phyloP scores from a whole-genome alignment of 2,329 filamentous ascomycete genomes.

The Emmonsiellopsis sp. region DNA sequence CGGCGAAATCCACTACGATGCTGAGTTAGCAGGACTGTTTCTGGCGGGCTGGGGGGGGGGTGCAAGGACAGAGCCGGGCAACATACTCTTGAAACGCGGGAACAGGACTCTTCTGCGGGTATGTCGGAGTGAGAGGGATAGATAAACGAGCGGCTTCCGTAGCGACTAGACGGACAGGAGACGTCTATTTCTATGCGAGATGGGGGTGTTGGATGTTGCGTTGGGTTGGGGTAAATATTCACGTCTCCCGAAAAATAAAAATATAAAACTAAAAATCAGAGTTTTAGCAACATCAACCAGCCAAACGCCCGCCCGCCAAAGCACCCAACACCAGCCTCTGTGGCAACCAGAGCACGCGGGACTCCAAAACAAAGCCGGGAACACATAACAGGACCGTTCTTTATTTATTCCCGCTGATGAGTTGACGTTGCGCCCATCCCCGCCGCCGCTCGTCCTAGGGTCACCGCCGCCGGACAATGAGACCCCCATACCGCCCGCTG shows the following conservation, averaged over 20 bases:
- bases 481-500: slow-evolving; percentile 15
- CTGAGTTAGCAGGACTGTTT: neutral
- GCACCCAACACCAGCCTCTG: no score
- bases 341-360: no score
- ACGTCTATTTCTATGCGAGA: neutral
- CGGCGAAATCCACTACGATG: slow-evolving; percentile 21
- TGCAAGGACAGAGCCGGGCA: neutral
- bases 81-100: neutral
- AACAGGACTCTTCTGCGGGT: no score
- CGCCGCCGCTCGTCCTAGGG: neutral
- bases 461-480: slow-evolving; percentile 16
- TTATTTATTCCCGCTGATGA: neutral
- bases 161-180: no score
- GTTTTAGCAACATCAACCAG: neutral
- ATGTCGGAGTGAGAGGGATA: no score
- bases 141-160: no score
- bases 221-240: neutral
- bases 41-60: neutral
- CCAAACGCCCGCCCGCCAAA: no score
- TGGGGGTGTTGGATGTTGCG: neutral
- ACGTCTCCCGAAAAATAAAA: neutral
- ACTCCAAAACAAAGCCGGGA: no score
- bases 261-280: neutral
- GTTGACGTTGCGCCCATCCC: neutral
- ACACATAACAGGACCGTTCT: neutral